These are phyloP conservation scores for Suillus brevipes DNA, from an alignment of 768 basidiomycete genomes.

Conservation along the genomic window DNA sequence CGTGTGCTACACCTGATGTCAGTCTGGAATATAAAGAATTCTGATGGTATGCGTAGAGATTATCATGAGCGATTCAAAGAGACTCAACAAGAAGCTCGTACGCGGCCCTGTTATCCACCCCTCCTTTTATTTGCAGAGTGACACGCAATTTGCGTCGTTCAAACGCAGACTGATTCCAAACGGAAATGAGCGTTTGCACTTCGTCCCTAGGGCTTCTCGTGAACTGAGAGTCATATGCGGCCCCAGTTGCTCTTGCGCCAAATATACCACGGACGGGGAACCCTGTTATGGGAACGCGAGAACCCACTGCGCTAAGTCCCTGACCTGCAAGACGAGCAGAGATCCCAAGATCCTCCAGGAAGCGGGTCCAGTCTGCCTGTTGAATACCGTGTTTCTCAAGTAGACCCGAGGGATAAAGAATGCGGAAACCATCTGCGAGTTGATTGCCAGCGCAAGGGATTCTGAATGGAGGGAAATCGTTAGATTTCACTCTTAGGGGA, in stretches of 20 bases:
- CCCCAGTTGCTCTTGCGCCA: conserved; percentile 14
- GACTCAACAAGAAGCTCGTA: conserved; percentile 29
- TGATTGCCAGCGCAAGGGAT: conserved; percentile 23
- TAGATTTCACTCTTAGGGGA: conserved; percentile 27
- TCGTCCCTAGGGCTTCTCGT: conserved; percentile 19
- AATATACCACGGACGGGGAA: conserved; percentile 19
- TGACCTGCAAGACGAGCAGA: conserved; percentile 27
- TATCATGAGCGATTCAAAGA: conserved; percentile 15
- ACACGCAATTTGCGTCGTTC: conserved; percentile 32
- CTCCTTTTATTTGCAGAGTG: conserved; percentile 15
- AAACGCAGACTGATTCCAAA: conserved; percentile 35
- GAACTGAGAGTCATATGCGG: conserved; percentile 23
- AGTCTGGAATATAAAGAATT: neutral
- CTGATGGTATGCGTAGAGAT: too few species aligned
- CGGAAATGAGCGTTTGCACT: conserved; percentile 25
- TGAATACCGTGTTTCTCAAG: conserved; percentile 31
- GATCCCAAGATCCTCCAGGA: conserved; percentile 29
- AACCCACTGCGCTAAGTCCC: conserved; percentile 25
- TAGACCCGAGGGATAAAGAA: conserved; percentile 26
- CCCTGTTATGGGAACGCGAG: conserved; percentile 20
- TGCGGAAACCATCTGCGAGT: conserved; percentile 26
- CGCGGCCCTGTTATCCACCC: conserved; percentile 5
- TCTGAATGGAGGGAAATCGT: conserved; percentile 28
- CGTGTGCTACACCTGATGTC: neutral
- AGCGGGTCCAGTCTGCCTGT: conserved; percentile 30